These are phyloP conservation scores for Sanghuangporus baumii DNA, from an alignment of 1,284 basidiomycete genomes.

Conservation along the genomic window DNA sequence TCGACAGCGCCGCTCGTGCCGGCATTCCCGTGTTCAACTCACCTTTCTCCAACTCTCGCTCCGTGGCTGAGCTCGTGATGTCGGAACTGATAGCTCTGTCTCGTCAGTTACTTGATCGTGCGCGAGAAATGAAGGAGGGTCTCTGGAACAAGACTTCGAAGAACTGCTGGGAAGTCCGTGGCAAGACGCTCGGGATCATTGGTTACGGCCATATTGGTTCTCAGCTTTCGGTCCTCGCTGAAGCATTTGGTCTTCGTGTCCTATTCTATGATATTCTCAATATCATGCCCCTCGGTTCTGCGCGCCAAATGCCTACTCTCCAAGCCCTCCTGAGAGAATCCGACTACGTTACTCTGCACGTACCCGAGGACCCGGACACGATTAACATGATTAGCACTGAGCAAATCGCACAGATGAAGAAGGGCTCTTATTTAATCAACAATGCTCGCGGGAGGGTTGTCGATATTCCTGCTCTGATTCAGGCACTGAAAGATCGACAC, in stretches of 20 bases:
- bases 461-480: constrained; percentile 88
- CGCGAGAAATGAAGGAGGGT: constrained; percentile 83
- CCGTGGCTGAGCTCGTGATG: constrained; percentile 97
- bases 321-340: constrained; percentile 72
- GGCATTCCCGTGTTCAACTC: constrained; percentile 99
- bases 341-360: constrained; percentile 96
- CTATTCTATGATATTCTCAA: constrained; percentile 95
- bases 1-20: constrained; percentile 75
- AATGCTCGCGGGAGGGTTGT: constrained; percentile 95
- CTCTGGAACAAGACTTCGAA: constrained; percentile 99
- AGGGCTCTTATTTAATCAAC: constrained; percentile 95
- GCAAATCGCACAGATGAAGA: constrained; percentile 90
- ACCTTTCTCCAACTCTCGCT: constrained; percentile 99
- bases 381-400: constrained; percentile 84
- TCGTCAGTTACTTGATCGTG: constrained; percentile 89
- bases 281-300: constrained; percentile 96
- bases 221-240: constrained; percentile 95
- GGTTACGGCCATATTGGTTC: constrained; percentile 99
- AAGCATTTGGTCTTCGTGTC: constrained; percentile 94
- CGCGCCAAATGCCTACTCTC: constrained; percentile 84
- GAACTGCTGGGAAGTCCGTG: constrained; percentile 96
- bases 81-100: constrained; percentile 92
- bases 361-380: constrained; percentile 95
- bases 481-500: constrained; percentile 78
- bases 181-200: constrained; percentile 96